Evolutionary conservation across 352 stramenopile species (phyloP).

Genomic region (Globisporangium nunn): DNA sequence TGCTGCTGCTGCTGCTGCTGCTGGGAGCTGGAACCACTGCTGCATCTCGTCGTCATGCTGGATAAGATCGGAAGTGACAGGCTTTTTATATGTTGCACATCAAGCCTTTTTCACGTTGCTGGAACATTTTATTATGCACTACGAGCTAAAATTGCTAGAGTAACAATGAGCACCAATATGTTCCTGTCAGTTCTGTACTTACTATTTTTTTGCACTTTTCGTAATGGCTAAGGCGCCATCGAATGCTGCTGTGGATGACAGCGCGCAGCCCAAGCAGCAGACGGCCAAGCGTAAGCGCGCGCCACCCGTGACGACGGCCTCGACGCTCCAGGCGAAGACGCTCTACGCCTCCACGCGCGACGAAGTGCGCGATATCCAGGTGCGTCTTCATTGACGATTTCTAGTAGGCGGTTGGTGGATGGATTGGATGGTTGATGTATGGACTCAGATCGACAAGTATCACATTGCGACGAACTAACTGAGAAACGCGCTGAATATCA

Average conservation of each 20-base stretch:
- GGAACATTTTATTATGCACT: neutral
- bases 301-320: slow-evolving; percentile 21
- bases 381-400: neutral
- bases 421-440: too few species aligned
- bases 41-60: neutral
- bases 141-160: neutral
- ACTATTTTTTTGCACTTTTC: neutral
- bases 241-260: neutral
- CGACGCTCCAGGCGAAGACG: slow-evolving; percentile 29
- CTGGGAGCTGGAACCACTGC: too few species aligned
- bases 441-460: too few species aligned
- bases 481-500: neutral
- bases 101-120: neutral
- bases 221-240: neutral
- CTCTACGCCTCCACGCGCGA: slow-evolving; percentile 38
- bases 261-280: slow-evolving; percentile 3
- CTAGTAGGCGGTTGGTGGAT: too few species aligned
- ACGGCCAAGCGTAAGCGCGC: slow-evolving; percentile 25
- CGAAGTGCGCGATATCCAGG: slow-evolving; percentile 41
- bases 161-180: neutral
- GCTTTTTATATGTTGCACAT: neutral
- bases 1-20: neutral
- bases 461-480: neutral
- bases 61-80: neutral
- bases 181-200: neutral